Conservation (phyloP, 225 moss, liverwort and hornwort species). For the Polytrichum commune region DNA sequence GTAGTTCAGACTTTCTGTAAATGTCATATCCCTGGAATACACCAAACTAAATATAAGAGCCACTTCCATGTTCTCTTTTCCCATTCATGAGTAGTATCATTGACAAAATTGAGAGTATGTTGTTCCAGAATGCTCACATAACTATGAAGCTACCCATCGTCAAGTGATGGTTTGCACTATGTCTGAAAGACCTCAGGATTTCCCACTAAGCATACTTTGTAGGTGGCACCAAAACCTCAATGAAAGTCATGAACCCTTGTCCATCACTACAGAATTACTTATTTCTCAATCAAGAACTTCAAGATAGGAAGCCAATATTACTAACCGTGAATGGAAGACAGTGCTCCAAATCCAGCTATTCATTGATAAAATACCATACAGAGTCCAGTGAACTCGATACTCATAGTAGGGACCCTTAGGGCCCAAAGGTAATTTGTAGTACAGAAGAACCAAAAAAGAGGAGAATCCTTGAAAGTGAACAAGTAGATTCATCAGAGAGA, state of each 20-base stretch:
- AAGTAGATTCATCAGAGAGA: conserved; percentile 83
- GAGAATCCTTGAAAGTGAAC: conserved; percentile 84
- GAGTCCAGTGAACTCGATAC: conserved; percentile 75
- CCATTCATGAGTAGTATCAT: no score
- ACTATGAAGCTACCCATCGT: no score
- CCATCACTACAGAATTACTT: no score
- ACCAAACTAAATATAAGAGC: conserved; percentile 4
- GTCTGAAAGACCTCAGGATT: no score
- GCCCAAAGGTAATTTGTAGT: conserved; percentile 78
- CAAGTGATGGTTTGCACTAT: no score
- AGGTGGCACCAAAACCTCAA: no score
- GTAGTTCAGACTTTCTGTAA: conserved; percentile 97
- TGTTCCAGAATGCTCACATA: no score
- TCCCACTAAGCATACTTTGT: no score
- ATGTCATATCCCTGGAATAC: conserved; percentile 67
- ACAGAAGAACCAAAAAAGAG: conserved; percentile 69
- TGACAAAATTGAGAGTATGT: no score
- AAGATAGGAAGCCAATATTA: no score
- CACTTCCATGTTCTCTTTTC: not conserved
- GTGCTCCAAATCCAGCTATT: conserved; percentile 99
- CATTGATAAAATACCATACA: conserved; percentile 78
- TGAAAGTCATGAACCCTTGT: no score
- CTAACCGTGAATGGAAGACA: conserved; percentile 87
- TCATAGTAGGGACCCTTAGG: conserved; percentile 77
- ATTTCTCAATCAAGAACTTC: no score